Base-by-base conservation (phyloP, 305 asterid species). In the Fraxinus ornus region DNA sequence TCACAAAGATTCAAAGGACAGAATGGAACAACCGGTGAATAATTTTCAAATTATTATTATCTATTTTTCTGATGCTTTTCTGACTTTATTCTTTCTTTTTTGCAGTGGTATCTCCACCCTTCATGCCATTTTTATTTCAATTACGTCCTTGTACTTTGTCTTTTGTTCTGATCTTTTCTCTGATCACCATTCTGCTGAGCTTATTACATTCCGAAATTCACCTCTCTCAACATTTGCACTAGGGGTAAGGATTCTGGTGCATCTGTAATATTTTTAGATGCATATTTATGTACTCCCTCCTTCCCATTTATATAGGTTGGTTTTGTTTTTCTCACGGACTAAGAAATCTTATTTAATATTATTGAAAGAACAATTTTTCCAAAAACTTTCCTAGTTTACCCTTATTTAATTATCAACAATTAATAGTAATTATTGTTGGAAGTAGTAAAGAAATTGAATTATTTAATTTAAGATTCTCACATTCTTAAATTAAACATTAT, bases 21-120 rank as follows among this genome's bases (percentile, higher is more conserved):
- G 97, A 95, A 86, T 95, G 99, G 99, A 94, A 93, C 86, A 92
- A 94, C 81, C 96, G 99, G 99, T 95, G 82, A 89, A 79, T 52
- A 86, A 70, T 15, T 70, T 78, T 72, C 76, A 68, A 60, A 13
- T 77, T 79, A 62, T 44, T 77, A 83, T 39, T 68, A 5, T 68
- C 35, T 35, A 74, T 39, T 64, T 70, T 79, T 72, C 28, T 81
- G 77, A 52, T 47, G 33, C 26, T 75, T 52, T 52, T 74, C 84
- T 85, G 83, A 89, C 79, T 15, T 47, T 82, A 37, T 79, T 76
- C 64, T 4, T 75, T 21, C 49, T 89, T 82, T 85, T 62, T 37
- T 88, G 97, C 98, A 96, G 99, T 36, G 94, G 94, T 82, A 81
- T 93, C 79, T 95, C 99, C 86, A 95, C 99, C 49, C 87, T 93